Evolutionary conservation across 2,329 filamentous ascomycete species (phyloP).

Genomic region (Acephala macrosclerotiorum): DNA sequence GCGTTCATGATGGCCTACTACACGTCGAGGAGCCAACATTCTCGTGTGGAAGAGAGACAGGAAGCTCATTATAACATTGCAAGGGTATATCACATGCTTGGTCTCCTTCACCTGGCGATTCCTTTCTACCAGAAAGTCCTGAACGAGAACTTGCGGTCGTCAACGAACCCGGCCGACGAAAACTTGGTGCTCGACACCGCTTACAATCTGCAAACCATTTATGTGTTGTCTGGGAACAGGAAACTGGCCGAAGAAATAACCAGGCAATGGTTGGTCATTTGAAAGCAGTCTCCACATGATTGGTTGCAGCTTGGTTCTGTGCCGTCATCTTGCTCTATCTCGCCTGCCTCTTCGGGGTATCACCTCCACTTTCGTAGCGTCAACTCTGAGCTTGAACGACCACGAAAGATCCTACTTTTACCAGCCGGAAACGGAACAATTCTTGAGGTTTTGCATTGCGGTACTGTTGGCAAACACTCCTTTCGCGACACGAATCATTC

Average conservation of each 20-base stretch:
- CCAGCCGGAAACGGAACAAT: too few relatives aligned
- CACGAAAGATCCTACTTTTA: too few relatives aligned
- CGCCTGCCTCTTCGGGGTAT: too few relatives aligned
- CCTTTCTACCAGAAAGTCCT: constrained; percentile 68
- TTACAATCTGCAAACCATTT: constrained; percentile 75
- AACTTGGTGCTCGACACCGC: constrained; percentile 75
- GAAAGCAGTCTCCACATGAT: constrained; percentile 1
- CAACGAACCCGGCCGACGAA: constrained; percentile 46
- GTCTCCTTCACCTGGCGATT: constrained; percentile 75
- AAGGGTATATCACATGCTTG: constrained; percentile 77
- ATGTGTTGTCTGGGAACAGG: constrained; percentile 68
- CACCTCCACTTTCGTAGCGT: too few relatives aligned
- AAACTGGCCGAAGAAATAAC: constrained; percentile 67
- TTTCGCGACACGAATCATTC: too few relatives aligned
- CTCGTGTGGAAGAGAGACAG: constrained; percentile 57
- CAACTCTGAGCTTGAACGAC: too few relatives aligned
- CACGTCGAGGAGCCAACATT: constrained; percentile 56
- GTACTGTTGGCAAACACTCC: too few relatives aligned
- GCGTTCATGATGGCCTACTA: constrained; percentile 82
- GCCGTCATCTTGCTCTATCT: not conserved
- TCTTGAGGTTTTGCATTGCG: too few relatives aligned
- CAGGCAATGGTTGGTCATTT: constrained; percentile 59
- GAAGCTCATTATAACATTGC: constrained; percentile 87
- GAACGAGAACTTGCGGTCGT: constrained; percentile 45
- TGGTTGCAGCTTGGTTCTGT: not conserved